phyloP scores from a whole-genome alignment of 495 filamentous ascomycete species.

The Lindgomyces ingoldianus region DNA sequence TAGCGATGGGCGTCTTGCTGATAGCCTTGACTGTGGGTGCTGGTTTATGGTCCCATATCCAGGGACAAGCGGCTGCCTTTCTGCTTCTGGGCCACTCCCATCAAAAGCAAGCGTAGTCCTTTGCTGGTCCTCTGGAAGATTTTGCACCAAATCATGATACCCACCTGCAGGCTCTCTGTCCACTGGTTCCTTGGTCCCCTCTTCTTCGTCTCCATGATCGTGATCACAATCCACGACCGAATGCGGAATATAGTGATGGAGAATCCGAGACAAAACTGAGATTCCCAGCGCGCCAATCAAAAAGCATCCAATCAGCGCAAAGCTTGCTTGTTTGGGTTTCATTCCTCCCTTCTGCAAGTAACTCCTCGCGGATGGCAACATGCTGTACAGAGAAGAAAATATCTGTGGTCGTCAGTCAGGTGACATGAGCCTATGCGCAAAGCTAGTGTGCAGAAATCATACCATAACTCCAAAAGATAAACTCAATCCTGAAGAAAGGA shows the following conservation, averaged over 20 bases:
- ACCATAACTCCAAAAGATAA: slow-evolving; percentile 99
- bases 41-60: slow-evolving; percentile 4
- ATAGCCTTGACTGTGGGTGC: slow-evolving; percentile 10
- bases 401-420: slow-evolving; percentile 56
- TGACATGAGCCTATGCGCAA: slow-evolving; percentile 10
- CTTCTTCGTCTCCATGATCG: slow-evolving; percentile 61
- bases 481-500: slow-evolving; percentile 84
- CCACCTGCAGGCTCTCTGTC: slow-evolving; percentile 14
- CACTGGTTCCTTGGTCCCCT: slow-evolving; percentile 8
- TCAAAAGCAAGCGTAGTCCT: neutral
- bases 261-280: slow-evolving; percentile 70
- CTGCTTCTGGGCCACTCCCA: neutral
- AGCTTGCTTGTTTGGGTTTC: slow-evolving; percentile 66
- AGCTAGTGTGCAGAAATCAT: slow-evolving; percentile 35
- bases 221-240: slow-evolving; percentile 92
- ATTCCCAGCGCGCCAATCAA: slow-evolving; percentile 81
- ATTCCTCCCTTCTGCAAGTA: slow-evolving; percentile 71
- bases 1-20: slow-evolving; percentile 45
- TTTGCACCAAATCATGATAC: slow-evolving; percentile 6
- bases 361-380: slow-evolving; percentile 80
- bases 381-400: slow-evolving; percentile 90
- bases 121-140: slow-evolving; percentile 15
- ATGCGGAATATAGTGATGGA: slow-evolving; percentile 87
- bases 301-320: slow-evolving; percentile 74
- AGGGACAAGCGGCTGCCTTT: slow-evolving; percentile 29